A percentile compares a stretch with the other conserved stretches of the same genome.
These are phyloP conservation scores for Penicilliopsis zonata DNA, from an alignment of 495 filamentous ascomycete genomes.

Conservation along the genomic window DNA sequence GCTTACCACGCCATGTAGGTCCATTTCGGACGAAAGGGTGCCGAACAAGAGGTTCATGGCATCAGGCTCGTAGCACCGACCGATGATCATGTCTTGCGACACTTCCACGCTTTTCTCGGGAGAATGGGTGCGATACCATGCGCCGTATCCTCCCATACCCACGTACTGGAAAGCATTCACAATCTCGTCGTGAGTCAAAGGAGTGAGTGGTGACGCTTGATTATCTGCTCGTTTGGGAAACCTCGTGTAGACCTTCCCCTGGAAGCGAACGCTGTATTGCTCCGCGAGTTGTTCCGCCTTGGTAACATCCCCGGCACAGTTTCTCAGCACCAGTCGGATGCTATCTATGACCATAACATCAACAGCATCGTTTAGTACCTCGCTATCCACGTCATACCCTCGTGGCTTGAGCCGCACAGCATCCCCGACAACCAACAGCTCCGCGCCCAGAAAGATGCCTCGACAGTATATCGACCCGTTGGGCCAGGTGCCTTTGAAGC, in stretches of 20 bases:
- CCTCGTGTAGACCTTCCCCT: slow-evolving; percentile 38
- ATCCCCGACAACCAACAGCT: slow-evolving; percentile 41
- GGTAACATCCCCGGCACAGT: slow-evolving; percentile 34
- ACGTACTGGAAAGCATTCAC: slow-evolving; percentile 22
- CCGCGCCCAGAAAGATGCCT: slow-evolving; percentile 45
- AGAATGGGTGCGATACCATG: slow-evolving; percentile 37
- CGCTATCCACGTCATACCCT: slow-evolving; percentile 6
- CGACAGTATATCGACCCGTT: slow-evolving; percentile 34
- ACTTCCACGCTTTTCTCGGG: slow-evolving; percentile 25
- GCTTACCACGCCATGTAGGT: slow-evolving; percentile 23
- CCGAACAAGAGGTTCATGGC: slow-evolving; percentile 34
- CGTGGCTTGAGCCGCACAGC: slow-evolving; percentile 35
- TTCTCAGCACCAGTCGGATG: slow-evolving; percentile 33
- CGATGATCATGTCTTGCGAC: slow-evolving; percentile 37
- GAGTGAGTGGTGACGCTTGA: slow-evolving; percentile 11
- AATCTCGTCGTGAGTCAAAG: slow-evolving; percentile 20
- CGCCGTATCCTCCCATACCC: slow-evolving; percentile 28
- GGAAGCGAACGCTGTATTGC: slow-evolving; percentile 25
- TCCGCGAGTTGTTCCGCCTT: slow-evolving; percentile 29
- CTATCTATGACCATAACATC: slow-evolving; percentile 41
- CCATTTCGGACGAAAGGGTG: slow-evolving; percentile 13
- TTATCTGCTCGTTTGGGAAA: slow-evolving; percentile 15
- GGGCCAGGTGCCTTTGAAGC: slow-evolving; percentile 43
- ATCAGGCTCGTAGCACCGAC: slow-evolving; percentile 41
- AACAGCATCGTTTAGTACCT: slow-evolving; percentile 11